Evolutionary conservation across 192 early-diverging fungal species (phyloP), one percentile per base, ranked within the genome.

Genomic region (Backusella sp.): DNA sequence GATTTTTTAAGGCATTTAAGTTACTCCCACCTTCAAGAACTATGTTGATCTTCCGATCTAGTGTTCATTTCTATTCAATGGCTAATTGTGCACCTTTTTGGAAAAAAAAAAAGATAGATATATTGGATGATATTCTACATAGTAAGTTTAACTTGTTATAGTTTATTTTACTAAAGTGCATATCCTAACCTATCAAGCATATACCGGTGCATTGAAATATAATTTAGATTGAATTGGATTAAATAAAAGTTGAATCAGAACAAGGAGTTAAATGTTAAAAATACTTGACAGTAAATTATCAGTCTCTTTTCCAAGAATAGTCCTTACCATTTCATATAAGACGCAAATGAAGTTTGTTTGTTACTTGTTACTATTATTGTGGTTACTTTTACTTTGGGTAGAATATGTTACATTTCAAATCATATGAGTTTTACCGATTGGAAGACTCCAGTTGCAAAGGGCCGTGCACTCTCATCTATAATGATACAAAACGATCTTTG

Each of bases 101-200:
- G 53, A 6, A 53, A 53, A 53, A 32, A 32, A 19, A 53, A 53
- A n/a, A 53, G 19, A 53, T 53, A 53, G 8, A 53, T 21, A 52
- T 52, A 44, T 56, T 56, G 53, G 49, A 53, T 53, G 5, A 56
- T 56, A 56, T 56, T 56, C 53, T 21, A 56, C 21, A 56, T 21
- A 56, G n/a, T 56, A 56, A 56, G 19, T 56, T 56, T 56, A 21
- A 56, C 21, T 56, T 56, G n/a, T 56, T 56, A 56, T 56, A 56
- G 53, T 56, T 56, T 56, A 56, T 56, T 44, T 56, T 56, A 56
- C 53, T 56, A 56, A 56, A 56, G 53, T 56, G 53, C n/a, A 21
- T 56, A 26, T 56, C 21, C 53, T 56, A 56, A 56, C 53, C 53
- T 56, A 56, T 56, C 53, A 56, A 56, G 2, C 21, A 56, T 6